Evolutionary conservation across 2,329 filamentous ascomycete genomes (phyloP), one percentile per base, ranked within the genome.

Genomic region (Aspergillus viridinutans): DNA sequence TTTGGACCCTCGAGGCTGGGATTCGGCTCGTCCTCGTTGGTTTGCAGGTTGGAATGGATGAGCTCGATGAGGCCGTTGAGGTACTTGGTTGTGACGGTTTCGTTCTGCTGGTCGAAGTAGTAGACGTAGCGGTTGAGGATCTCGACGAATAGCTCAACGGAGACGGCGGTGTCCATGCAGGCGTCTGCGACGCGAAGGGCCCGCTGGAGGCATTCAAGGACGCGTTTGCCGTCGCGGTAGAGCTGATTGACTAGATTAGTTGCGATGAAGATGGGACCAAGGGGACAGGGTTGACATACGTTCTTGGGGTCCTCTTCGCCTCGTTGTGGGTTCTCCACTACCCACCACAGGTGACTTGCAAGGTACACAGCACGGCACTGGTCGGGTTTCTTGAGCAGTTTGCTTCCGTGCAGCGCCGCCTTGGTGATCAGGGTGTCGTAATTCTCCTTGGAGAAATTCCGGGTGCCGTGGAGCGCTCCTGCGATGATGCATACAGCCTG

Each of bases 381-480:
- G 72, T 99, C 94, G 1, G 94, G 95, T 78, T 99, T 99, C 76
- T 96, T 93, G 66, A 99, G 82, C 63, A 99, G 80, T 74, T 97
- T 99, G 78, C 92, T 97, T 20, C 94, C 93, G 71, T 99, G 95
- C 64, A 97, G 83, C 2, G 95, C 93, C 64, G 92, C 95, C 76
- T 99, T 99, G 9, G 94, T 99, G 70, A 99, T 99, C 35, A 99
- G 81, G 0, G 94, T 99, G 73, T 99, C 95, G 75, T 97, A 99
- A 71, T 97, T 99, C 76, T 99, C 94, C 73, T 93, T 92, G 60
- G 90, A 88, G 72, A 99, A 99, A 68, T 93, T 88, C 57, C 93
- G 83, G 12, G 91, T 93, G 62, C 91, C 88, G 70, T 97, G 92
- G 56, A 99, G 80, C 4, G 90, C 91, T 56, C 89, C 90, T 2